Evolutionary conservation across 2,329 filamentous ascomycete genomes (phyloP).

Genomic region (Fusarium beomiforme): DNA sequence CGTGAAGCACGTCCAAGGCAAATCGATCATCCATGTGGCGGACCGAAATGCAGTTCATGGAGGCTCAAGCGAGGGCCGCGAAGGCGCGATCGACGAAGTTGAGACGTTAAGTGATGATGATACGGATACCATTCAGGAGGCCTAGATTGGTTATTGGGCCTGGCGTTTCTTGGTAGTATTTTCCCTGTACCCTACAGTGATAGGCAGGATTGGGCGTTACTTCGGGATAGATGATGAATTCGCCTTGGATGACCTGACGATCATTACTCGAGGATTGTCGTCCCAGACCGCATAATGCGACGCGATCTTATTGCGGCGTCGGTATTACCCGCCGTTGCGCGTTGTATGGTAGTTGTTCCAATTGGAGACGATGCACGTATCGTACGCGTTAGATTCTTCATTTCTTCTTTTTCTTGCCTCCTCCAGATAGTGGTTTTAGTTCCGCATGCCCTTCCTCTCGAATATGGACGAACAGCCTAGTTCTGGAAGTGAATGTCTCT

Average conservation of each 20-base stretch:
- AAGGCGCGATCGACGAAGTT: constrained; percentile 86
- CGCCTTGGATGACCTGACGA: constrained; percentile 14
- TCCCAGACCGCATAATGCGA: background rate
- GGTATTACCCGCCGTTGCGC: background rate
- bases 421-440: constrained; percentile 36
- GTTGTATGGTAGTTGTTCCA: background rate
- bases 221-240: constrained; percentile 39
- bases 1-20: constrained; percentile 80
- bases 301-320: background rate
- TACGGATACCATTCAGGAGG: constrained; percentile 54
- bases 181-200: background rate
- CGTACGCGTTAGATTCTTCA: constrained; percentile 18
- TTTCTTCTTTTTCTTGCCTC: constrained; percentile 52
- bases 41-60: constrained; percentile 71
- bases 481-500: constrained; percentile 67
- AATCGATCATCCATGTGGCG: constrained; percentile 86
- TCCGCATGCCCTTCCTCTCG: constrained; percentile 73
- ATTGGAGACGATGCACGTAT: background rate
- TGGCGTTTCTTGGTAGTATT: constrained; percentile 31
- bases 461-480: constrained; percentile 78
- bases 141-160: constrained; percentile 26
- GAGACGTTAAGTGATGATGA: constrained; percentile 84
- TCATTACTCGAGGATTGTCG: background rate
- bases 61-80: constrained; percentile 66
- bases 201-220: constrained; percentile 24